These are phyloP conservation scores for Mycena alexandri DNA, from an alignment of 768 basidiomycete species.

Conservation along the genomic window DNA sequence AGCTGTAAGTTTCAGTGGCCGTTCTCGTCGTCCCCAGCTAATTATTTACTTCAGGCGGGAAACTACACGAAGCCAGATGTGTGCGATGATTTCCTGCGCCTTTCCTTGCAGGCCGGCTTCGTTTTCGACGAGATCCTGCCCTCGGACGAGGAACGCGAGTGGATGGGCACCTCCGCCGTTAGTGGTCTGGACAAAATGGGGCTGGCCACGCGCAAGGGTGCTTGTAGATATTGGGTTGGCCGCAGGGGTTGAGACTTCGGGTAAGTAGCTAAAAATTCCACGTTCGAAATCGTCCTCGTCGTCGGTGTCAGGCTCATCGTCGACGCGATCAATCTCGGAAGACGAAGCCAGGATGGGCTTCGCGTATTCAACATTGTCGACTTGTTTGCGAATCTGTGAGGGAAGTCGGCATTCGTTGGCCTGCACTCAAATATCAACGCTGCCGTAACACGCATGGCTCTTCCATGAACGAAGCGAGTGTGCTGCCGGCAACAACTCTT, in stretches of 20 bases:
- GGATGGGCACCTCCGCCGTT: constrained; percentile 64
- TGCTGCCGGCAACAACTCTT: background rate
- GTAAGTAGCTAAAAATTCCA: too few relatives aligned
- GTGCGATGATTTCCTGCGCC: constrained; percentile 65
- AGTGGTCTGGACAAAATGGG: constrained; percentile 60
- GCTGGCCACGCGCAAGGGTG: constrained; percentile 64
- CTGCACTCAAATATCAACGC: too few relatives aligned
- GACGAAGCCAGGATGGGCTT: too few relatives aligned
- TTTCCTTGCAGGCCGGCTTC: constrained; percentile 56
- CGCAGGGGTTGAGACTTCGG: constrained; percentile 3
- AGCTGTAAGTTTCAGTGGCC: constrained; percentile 54
- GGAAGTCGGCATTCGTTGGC: too few relatives aligned
- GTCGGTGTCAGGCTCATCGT: too few relatives aligned
- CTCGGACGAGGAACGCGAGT: constrained; percentile 49
- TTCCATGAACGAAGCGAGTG: too few relatives aligned
- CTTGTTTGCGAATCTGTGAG: too few relatives aligned
- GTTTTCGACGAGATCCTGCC: constrained; percentile 58
- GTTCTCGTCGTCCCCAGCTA: background rate
- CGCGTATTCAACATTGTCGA: too few relatives aligned
- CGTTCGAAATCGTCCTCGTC: too few relatives aligned
- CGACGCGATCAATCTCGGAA: too few relatives aligned
- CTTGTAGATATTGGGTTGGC: constrained; percentile 76
- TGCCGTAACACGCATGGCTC: too few relatives aligned
- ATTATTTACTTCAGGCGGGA: constrained; percentile 55
- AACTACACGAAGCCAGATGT: constrained; percentile 68